phyloP scores from a whole-genome alignment of 208 protist species.

The Trichomonas tenax region DNA sequence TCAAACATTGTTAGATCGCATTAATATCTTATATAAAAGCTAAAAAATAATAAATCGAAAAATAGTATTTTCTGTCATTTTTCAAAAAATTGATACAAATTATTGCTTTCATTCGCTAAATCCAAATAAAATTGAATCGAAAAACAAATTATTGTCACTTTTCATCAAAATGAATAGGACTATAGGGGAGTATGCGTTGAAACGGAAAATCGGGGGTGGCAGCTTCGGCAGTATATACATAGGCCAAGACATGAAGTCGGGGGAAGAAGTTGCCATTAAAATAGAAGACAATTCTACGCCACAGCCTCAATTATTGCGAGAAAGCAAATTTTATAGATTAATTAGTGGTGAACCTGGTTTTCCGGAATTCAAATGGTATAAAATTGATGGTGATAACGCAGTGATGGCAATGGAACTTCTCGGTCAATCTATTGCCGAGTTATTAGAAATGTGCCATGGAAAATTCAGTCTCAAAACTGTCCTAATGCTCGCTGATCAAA shows the following conservation, averaged over 20 bases:
- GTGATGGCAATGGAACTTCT: background rate
- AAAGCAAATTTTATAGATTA: background rate
- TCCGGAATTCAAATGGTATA: background rate
- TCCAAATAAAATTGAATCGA: no score
- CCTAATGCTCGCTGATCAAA: background rate
- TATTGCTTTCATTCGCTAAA: no score
- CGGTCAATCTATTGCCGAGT: background rate
- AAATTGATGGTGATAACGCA: background rate
- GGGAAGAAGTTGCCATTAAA: slow-evolving; percentile 43
- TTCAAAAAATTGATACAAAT: no score
- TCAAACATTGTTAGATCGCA: no score
- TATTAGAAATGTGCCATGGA: background rate
- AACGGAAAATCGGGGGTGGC: background rate
- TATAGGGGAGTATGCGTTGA: background rate
- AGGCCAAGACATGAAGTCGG: slow-evolving; percentile 47
- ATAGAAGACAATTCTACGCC: slow-evolving; percentile 16
- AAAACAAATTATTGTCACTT: no score
- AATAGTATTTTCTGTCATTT: no score
- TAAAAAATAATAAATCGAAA: no score
- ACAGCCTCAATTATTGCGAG: background rate
- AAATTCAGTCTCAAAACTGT: background rate
- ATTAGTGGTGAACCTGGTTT: background rate
- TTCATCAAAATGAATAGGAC: background rate
- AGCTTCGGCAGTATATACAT: background rate
- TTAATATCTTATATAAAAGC: no score